Percentiles rank a stretch among this genome's conserved stretches.
phyloP scores from a whole-genome alignment of 805 yeast genomes.

The Priceomyces haplophilus region DNA sequence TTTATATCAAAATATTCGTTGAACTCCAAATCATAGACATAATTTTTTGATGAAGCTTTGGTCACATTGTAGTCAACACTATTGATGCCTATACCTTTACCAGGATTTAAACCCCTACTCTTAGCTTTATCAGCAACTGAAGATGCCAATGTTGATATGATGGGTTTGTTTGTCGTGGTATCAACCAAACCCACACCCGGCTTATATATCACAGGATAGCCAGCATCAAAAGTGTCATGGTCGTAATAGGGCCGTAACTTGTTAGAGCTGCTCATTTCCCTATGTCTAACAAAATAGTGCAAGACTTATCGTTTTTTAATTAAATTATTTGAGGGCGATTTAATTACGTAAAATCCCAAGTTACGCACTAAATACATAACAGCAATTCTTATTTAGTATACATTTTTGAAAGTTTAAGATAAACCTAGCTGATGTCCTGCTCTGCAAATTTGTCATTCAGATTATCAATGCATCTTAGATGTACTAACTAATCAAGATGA shows the following conservation, averaged over 20 bases:
- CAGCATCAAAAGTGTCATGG: slow-evolving; percentile 63
- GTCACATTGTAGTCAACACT: slow-evolving; percentile 12
- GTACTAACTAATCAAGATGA: too few species aligned
- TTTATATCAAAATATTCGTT: slow-evolving; percentile 60
- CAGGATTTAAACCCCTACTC: slow-evolving; percentile 12
- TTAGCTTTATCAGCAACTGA: slow-evolving; percentile 13
- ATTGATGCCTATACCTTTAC: slow-evolving; percentile 15
- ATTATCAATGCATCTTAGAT: too few species aligned
- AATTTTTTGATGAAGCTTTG: slow-evolving; percentile 32
- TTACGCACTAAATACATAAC: too few species aligned
- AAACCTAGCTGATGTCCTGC: too few species aligned
- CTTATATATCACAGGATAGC: slow-evolving; percentile 56
- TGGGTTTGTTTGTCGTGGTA: slow-evolving; percentile 37
- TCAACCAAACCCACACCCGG: slow-evolving; percentile 62
- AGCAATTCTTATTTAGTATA: too few species aligned
- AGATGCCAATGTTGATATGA: slow-evolving; percentile 26
- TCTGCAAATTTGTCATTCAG: too few species aligned
- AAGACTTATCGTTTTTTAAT: too few species aligned
- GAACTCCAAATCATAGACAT: slow-evolving; percentile 58
- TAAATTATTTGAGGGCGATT: not conserved
- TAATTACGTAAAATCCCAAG: too few species aligned
- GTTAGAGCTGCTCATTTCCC: slow-evolving; percentile 7
- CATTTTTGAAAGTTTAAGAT: too few species aligned
- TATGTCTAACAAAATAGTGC: too few species aligned
- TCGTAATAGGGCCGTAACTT: slow-evolving; percentile 66